These are phyloP conservation scores for Fusarium anguioides DNA, from an alignment of 2,329 filamentous ascomycete genomes.

Conservation along the genomic window DNA sequence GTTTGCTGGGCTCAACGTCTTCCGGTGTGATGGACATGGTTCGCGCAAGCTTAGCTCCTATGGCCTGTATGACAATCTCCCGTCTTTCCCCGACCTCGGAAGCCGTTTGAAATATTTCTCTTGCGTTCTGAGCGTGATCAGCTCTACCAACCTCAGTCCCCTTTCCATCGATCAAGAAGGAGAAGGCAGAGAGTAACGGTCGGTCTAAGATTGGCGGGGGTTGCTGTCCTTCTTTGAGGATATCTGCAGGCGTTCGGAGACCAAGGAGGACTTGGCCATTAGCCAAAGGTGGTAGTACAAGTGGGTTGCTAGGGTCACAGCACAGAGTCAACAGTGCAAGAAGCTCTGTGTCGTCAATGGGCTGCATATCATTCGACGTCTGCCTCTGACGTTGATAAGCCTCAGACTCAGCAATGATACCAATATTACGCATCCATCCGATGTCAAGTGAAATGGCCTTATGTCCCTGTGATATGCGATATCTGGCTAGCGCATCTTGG, in stretches of 20 bases:
- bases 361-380: slow-evolving; percentile 6
- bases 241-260: not conserved
- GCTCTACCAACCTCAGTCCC: no score
- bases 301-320: not conserved
- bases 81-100: not conserved
- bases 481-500: not conserved
- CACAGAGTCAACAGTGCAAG: not conserved
- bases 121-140: not conserved
- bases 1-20: slow-evolving; percentile 37
- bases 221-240: not conserved
- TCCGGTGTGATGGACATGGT: slow-evolving; percentile 47
- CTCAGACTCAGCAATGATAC: slow-evolving; percentile 1
- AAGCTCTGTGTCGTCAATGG: not conserved
- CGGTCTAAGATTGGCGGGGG: not conserved
- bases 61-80: slow-evolving; percentile 20
- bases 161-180: not conserved
- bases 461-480: not conserved
- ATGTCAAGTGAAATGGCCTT: not conserved
- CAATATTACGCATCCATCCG: slow-evolving; percentile 5
- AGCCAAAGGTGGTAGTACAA: rapidly evolving
- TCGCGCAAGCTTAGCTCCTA: slow-evolving; percentile 48
- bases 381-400: not conserved
- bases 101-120: slow-evolving; percentile 43
- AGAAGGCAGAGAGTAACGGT: not conserved
- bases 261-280: not conserved